Evolutionary conservation across 441 rosid genomes (phyloP), one percentile per base, ranked within the genome.

Genomic region (Melastoma candidum): DNA sequence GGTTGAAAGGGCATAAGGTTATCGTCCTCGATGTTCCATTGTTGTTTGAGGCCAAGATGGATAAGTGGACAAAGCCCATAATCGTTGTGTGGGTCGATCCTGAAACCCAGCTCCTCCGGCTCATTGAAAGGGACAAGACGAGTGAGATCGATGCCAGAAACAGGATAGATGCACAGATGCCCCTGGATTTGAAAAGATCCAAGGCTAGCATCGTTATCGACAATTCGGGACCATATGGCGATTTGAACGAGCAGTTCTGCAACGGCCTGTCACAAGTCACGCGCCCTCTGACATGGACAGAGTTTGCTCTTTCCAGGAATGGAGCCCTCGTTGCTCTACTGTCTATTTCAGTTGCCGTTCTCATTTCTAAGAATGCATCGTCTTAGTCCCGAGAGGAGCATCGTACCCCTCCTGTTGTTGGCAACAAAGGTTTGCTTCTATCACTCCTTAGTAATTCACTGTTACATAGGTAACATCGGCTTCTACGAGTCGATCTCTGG

Each of bases 91-190:
- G 85, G 81, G 78, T 77, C 45, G 78, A 73, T 65, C 74, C 71
- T 32, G 77, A 74, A 48, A 74, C 74, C 10, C 85, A 79, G 60
- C 78, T 79, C 59, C 80, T n/a, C 44, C 77, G 85, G 63, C 84
- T 84, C 17, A 65, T 75, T 72, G 74, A 71, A 46, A 77, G 85
- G 58, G 87, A 79, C 55, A 36, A 60, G 26, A 62, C 71, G 12
- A 49, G 54, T 0, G 81, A 78, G 71, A 80, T 75, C 67, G 84
- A 77, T 58, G 82, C 87, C 48, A 61, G 71, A 52, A 79, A 77
- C 68, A 74, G 95, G 74, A 80, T 82, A 45, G 75, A 71, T 61
- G 83, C 96, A 61, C 96, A 87, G 67, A 80, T 85, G 96, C 46
- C 80, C 3, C 68, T 87, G 62, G 93, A 87, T 74, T 56, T 50